phyloP scores from a whole-genome alignment of 2,329 filamentous ascomycete species.

The Cyphellophora europaea region DNA sequence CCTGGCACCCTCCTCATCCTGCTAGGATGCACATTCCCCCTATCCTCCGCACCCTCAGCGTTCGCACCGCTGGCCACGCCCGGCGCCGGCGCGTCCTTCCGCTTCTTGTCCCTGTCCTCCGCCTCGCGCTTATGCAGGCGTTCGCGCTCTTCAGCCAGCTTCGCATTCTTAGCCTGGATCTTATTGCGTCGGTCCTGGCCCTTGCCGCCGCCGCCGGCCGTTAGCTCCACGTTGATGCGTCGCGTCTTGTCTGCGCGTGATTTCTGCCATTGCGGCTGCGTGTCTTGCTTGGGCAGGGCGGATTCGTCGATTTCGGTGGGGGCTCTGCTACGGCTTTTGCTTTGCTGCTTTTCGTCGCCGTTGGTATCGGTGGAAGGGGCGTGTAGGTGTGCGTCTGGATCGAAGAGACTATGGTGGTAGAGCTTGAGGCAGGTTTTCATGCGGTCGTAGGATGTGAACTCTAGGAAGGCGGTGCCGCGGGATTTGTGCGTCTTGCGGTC shows the following conservation, averaged over 20 bases:
- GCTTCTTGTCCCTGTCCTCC: conserved; percentile 25
- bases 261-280: background rate
- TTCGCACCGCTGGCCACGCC: conserved; percentile 6
- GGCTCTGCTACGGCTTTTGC: too few species aligned
- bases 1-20: conserved; percentile 27
- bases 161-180: conserved; percentile 77
- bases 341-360: conserved; percentile 3
- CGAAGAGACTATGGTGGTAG: conserved; percentile 78
- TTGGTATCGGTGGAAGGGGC: conserved; percentile 2
- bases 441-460: conserved; percentile 75
- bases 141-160: conserved; percentile 62
- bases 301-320: too few species aligned
- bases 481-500: conserved; percentile 55
- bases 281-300: conserved; percentile 34
- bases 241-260: conserved; percentile 33
- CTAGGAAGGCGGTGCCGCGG: conserved; percentile 76
- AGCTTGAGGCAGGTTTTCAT: conserved; percentile 90
- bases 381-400: conserved; percentile 32
- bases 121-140: conserved; percentile 32
- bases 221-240: conserved; percentile 88
- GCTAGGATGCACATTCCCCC: conserved; percentile 34
- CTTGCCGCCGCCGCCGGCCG: conserved; percentile 78
- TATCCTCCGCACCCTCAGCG: conserved; percentile 17
- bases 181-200: conserved; percentile 62
- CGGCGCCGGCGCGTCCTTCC: conserved; percentile 18